These are phyloP conservation scores for Trichoderma erinaceum DNA, from an alignment of 495 filamentous ascomycete species.

Conservation along the genomic window DNA sequence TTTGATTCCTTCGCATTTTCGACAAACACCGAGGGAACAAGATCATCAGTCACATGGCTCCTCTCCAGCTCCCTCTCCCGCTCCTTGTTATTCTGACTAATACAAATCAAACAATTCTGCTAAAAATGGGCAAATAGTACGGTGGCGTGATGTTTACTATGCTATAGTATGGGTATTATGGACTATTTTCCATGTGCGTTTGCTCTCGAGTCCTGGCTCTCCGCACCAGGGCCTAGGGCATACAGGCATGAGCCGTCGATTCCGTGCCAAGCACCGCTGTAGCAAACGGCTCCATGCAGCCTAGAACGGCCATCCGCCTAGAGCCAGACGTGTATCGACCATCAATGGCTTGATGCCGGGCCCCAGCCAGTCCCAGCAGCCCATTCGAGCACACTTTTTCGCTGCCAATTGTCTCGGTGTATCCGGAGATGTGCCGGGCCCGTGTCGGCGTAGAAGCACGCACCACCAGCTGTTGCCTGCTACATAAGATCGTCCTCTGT, in stretches of 20 bases:
- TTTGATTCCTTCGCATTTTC: background rate
- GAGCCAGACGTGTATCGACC: background rate
- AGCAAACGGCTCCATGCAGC: background rate
- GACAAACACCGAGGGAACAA: background rate
- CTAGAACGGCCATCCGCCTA: no score
- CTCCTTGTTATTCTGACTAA: no score
- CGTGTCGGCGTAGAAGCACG: background rate
- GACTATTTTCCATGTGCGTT: background rate
- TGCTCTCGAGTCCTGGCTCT: background rate
- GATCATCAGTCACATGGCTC: no score
- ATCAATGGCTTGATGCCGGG: background rate
- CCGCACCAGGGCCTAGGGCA: background rate
- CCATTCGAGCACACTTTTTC: background rate
- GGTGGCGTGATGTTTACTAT: background rate
- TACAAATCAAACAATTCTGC: no score
- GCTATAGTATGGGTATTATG: background rate
- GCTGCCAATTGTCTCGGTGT: no score
- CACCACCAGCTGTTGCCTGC: background rate
- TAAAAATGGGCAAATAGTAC: no score
- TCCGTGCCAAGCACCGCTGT: background rate
- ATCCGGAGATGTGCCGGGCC: background rate
- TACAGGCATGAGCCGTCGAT: background rate
- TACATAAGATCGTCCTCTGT: no score
- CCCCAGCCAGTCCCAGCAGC: slow-evolving; percentile 5
- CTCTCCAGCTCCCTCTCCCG: no score